Conservation (phyloP, 257 asterid genomes). For the Prunella vulgaris region DNA sequence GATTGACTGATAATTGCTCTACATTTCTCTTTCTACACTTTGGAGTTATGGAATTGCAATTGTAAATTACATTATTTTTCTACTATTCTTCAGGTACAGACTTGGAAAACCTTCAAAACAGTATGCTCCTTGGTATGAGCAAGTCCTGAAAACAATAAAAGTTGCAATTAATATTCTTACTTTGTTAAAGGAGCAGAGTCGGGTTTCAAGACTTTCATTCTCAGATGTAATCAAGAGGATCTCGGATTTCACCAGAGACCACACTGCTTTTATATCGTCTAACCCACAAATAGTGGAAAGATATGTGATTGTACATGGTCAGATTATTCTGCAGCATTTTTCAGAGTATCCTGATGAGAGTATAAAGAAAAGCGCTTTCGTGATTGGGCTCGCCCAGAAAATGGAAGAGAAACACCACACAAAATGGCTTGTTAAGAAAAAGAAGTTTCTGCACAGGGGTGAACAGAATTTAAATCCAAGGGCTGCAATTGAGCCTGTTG, state of each 20-base stretch:
- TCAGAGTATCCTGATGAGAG: conserved; percentile 75
- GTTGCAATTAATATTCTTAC: conserved; percentile 74
- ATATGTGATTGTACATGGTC: conserved; percentile 88
- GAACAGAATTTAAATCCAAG: conserved; percentile 73
- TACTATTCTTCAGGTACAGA: conserved; percentile 68
- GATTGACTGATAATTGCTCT: conserved; percentile 6
- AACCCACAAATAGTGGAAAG: conserved; percentile 63
- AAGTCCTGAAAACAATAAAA: conserved; percentile 72
- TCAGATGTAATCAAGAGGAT: conserved; percentile 69
- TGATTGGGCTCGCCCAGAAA: conserved; percentile 58
- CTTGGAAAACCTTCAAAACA: conserved; percentile 92
- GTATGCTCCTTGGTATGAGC: conserved; percentile 87
- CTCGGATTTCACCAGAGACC: conserved; percentile 47
- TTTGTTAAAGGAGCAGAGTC: conserved; percentile 68
- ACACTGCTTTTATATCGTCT: conserved; percentile 75
- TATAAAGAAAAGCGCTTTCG: conserved; percentile 71
- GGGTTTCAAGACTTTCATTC: conserved; percentile 83
- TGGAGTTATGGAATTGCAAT: not conserved
- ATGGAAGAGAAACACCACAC: conserved; percentile 97
- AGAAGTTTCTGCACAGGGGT: conserved; percentile 54
- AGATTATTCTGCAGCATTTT: conserved; percentile 89
- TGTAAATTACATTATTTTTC: not conserved
- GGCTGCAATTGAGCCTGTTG: conserved; percentile 66
- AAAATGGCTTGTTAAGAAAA: conserved; percentile 87
- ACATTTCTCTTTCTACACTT: conserved; percentile 3